phyloP scores from a whole-genome alignment of 148 eudicot species.

The Polygonum aviculare region DNA sequence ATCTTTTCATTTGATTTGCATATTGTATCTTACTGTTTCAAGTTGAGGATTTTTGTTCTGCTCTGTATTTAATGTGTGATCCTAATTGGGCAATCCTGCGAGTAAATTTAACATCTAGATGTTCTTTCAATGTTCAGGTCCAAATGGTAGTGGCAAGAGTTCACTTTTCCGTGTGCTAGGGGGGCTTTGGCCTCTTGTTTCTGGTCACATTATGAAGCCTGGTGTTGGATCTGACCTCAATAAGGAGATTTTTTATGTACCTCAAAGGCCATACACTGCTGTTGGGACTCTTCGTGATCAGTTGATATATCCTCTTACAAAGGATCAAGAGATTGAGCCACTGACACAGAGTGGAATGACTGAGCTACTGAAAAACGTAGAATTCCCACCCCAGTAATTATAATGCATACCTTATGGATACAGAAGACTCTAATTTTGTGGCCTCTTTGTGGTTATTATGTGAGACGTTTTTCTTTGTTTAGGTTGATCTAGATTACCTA shows the following conservation, averaged over 20 bases:
- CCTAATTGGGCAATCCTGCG: background rate
- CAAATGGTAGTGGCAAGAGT: conserved; percentile 99
- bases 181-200: conserved; percentile 93
- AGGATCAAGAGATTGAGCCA: conserved; percentile 72
- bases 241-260: conserved; percentile 93
- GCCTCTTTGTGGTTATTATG: conserved; percentile 3
- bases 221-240: conserved; percentile 96
- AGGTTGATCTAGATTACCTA: conserved; percentile 97
- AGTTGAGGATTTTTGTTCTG: background rate
- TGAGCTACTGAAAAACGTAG: conserved; percentile 88
- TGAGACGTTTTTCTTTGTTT: conserved; percentile 8
- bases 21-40: background rate
- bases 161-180: conserved; percentile 96
- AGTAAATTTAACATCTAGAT: background rate
- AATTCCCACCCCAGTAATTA: background rate
- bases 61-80: background rate
- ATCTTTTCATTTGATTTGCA: background rate
- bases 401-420: background rate
- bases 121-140: conserved; percentile 36
- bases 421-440: background rate
- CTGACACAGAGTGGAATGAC: conserved; percentile 67
- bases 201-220: conserved; percentile 96
- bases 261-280: conserved; percentile 95
- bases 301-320: conserved; percentile 90
- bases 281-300: conserved; percentile 98